Evolutionary conservation across 495 filamentous ascomycete genomes (phyloP).

Genomic region (Immersiella caudata): DNA sequence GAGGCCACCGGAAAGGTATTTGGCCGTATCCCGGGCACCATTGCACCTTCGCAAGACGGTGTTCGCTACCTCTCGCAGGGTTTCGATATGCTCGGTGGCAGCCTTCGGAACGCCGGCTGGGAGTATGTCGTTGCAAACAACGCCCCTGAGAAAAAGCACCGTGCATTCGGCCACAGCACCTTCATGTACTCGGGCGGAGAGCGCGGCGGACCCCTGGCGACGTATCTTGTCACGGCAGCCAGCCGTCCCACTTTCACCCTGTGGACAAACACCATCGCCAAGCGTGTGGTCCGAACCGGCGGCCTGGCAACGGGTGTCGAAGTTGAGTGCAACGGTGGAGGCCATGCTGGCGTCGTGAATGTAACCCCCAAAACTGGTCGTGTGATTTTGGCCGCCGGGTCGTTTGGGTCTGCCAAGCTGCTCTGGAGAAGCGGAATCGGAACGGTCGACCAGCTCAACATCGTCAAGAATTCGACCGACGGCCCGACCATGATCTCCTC

Average conservation of each 20-base stretch:
- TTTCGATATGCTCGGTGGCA: slow-evolving; percentile 59
- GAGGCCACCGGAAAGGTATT: slow-evolving; percentile 62
- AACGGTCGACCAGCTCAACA: slow-evolving; percentile 57
- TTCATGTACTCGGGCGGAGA: slow-evolving; percentile 68
- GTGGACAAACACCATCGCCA: slow-evolving; percentile 62
- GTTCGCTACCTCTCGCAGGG: slow-evolving; percentile 65
- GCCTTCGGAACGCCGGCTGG: slow-evolving; percentile 61
- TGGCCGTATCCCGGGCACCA: slow-evolving; percentile 67
- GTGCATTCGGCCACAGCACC: slow-evolving; percentile 63
- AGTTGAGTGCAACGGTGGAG: slow-evolving; percentile 57
- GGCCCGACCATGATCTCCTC: slow-evolving; percentile 52
- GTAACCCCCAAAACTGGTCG: slow-evolving; percentile 60
- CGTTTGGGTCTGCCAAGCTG: slow-evolving; percentile 70
- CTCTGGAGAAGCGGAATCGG: slow-evolving; percentile 61
- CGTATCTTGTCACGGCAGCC: slow-evolving; percentile 66
- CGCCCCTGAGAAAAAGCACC: slow-evolving; percentile 63
- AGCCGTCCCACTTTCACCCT: slow-evolving; percentile 63
- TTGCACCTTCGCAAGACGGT: slow-evolving; percentile 64
- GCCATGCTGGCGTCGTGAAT: slow-evolving; percentile 58
- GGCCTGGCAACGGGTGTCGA: slow-evolving; percentile 66
- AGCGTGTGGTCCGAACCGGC: slow-evolving; percentile 61
- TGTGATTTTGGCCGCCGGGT: slow-evolving; percentile 68
- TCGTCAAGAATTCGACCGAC: slow-evolving; percentile 56
- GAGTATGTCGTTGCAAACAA: slow-evolving; percentile 60
- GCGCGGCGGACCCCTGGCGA: slow-evolving; percentile 69